phyloP scores from a whole-genome alignment of 805 yeast genomes.

The Zygosaccharomyces bailii region DNA sequence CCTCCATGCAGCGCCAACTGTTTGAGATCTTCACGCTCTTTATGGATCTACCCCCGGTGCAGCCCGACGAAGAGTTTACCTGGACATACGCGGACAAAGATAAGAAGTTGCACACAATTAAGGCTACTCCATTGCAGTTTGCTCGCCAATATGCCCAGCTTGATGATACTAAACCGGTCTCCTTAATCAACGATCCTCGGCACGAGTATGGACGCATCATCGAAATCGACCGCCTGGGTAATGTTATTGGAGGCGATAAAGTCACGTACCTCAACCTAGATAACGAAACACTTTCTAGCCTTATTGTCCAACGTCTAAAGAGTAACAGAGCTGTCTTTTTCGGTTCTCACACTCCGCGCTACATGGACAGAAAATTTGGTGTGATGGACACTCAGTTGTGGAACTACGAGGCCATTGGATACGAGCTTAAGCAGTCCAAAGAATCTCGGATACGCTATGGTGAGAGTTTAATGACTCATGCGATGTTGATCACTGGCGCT shows the following conservation, averaged over 20 bases:
- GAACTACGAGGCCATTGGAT: constrained; percentile 59
- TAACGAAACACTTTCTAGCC: constrained; percentile 51
- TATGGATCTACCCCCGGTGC: constrained; percentile 74
- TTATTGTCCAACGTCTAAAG: constrained; percentile 66
- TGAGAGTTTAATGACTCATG: constrained; percentile 83
- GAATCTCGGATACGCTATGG: constrained; percentile 66
- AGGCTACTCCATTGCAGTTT: constrained; percentile 64
- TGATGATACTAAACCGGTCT: constrained; percentile 52
- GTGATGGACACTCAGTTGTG: constrained; percentile 68
- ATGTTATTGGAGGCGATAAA: constrained; percentile 64
- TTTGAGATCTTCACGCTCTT: constrained; percentile 64
- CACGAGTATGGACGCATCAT: constrained; percentile 60
- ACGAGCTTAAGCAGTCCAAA: constrained; percentile 52
- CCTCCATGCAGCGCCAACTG: constrained; percentile 54
- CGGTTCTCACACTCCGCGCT: constrained; percentile 87
- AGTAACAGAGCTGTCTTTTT: constrained; percentile 78
- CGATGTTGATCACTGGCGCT: constrained; percentile 81
- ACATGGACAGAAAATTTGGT: constrained; percentile 59
- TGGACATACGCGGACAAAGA: constrained; percentile 81
- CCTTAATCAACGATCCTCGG: constrained; percentile 80
- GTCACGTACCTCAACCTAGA: constrained; percentile 70
- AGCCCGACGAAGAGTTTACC: constrained; percentile 58
- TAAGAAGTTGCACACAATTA: constrained; percentile 45
- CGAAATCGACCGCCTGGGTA: constrained; percentile 71
- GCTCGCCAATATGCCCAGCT: constrained; percentile 52